Conservation (phyloP, 2,329 filamentous ascomycete genomes). For the Hymenoscyphus occultus region DNA sequence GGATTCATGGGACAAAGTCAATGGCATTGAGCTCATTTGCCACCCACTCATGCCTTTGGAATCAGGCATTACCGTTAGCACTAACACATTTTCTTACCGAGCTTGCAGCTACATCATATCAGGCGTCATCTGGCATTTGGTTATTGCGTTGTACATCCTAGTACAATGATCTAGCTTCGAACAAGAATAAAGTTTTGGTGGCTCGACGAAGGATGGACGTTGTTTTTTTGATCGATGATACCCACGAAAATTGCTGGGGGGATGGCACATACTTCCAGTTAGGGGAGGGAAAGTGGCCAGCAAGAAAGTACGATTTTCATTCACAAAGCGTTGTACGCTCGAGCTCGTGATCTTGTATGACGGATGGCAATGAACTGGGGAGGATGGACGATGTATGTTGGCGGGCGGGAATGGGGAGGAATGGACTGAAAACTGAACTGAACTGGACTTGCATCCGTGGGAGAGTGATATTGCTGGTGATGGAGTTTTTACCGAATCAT, state of each 20-base stretch:
- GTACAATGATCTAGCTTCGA: slow-evolving; percentile 12
- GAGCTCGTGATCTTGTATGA: background rate
- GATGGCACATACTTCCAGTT: background rate
- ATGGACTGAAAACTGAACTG: background rate
- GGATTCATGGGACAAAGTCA: slow-evolving; percentile 72
- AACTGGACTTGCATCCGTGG: slow-evolving; percentile 5
- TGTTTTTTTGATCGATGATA: slow-evolving; percentile 11
- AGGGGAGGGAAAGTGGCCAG: background rate
- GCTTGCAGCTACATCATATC: slow-evolving; percentile 14
- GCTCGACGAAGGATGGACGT: background rate
- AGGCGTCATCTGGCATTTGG: slow-evolving; percentile 11
- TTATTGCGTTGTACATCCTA: slow-evolving; percentile 8
- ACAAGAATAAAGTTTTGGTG: slow-evolving; percentile 5
- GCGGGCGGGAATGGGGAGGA: background rate
- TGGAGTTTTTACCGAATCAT: slow-evolving; percentile 10
- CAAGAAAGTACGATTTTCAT: slow-evolving; percentile 11
- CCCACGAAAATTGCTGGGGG: slow-evolving; percentile 8
- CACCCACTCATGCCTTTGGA: slow-evolving; percentile 11
- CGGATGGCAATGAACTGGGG: background rate
- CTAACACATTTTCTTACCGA: slow-evolving; percentile 14
- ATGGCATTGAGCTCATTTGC: slow-evolving; percentile 58
- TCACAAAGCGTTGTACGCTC: slow-evolving; percentile 1
- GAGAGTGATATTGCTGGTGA: background rate
- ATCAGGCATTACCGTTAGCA: slow-evolving; percentile 21
- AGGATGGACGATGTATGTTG: background rate